phyloP scores from a whole-genome alignment of 139 green algal species.

The Tetradesmus lagerheimii region DNA sequence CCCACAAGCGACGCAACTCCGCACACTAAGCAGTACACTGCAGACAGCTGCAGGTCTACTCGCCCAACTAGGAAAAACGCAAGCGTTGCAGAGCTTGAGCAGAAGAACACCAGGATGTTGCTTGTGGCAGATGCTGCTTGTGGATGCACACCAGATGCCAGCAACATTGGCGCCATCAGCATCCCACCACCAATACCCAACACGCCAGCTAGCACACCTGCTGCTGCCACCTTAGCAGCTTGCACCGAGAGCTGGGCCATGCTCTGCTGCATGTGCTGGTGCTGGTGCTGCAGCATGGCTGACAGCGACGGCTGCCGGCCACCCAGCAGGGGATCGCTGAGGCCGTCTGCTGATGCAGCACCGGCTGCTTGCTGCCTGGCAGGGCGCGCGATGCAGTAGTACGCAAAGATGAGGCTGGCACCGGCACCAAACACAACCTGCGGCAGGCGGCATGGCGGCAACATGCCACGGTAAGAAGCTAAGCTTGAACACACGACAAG shows the following conservation, averaged over 20 bases:
- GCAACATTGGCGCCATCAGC: slow-evolving; percentile 47
- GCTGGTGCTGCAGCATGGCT: not conserved
- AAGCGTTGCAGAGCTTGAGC: slow-evolving; percentile 30
- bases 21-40: slow-evolving; percentile 15
- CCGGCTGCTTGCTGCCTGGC: not conserved
- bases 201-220: slow-evolving; percentile 31
- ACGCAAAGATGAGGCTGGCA: not conserved
- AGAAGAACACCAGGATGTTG: slow-evolving; percentile 47
- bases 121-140: slow-evolving; percentile 10
- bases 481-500: too few relatives aligned
- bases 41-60: not conserved
- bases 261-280: slow-evolving; percentile 17
- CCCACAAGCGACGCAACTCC: slow-evolving; percentile 6
- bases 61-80: slow-evolving; percentile 30
- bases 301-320: not conserved
- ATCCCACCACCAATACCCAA: slow-evolving; percentile 45
- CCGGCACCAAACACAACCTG: slow-evolving; percentile 7
- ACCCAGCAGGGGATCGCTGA: not conserved
- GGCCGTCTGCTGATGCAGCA: not conserved
- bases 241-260: not conserved
- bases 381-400: slow-evolving; percentile 19
- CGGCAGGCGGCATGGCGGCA: not conserved
- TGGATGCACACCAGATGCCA: slow-evolving; percentile 30
- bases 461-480: not conserved
- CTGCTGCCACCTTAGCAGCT: slow-evolving; percentile 14